Evolutionary conservation across 2,329 filamentous ascomycete genomes (phyloP).

Genomic region (Gnomoniopsis smithogilvyi): DNA sequence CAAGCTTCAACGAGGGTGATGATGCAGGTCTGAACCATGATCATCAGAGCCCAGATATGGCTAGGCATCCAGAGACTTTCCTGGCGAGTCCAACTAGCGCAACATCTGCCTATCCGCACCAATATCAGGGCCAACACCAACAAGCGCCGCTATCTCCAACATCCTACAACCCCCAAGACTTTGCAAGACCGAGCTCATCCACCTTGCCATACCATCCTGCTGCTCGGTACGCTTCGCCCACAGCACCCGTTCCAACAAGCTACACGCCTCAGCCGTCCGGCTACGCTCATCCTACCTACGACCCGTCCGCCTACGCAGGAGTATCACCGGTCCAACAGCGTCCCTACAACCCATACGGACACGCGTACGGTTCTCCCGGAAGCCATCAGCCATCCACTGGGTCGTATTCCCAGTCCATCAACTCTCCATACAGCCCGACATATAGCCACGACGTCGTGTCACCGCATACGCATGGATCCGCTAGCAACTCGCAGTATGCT

Average conservation of each 20-base stretch:
- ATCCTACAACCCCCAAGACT: slow-evolving; percentile 71
- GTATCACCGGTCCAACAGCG: slow-evolving; percentile 47
- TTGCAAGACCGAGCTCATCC: slow-evolving; percentile 53
- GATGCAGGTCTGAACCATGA: slow-evolving; percentile 55
- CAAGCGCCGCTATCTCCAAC: slow-evolving; percentile 43
- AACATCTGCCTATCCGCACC: slow-evolving; percentile 50
- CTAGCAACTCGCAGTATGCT: slow-evolving; percentile 32
- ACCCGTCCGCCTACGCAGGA: slow-evolving; percentile 57
- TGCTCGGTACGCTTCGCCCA: slow-evolving; percentile 34
- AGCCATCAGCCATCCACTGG: slow-evolving; percentile 32
- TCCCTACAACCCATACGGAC: slow-evolving; percentile 43
- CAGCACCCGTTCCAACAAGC: slow-evolving; percentile 24
- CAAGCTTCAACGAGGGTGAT: slow-evolving; percentile 76
- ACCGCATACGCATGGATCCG: slow-evolving; percentile 10
- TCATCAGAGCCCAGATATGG: slow-evolving; percentile 19
- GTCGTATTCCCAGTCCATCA: slow-evolving; percentile 34
- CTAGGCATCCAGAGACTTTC: slow-evolving; percentile 61
- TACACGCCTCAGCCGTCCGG: slow-evolving; percentile 36
- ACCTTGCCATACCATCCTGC: slow-evolving; percentile 47
- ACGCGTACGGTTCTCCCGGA: slow-evolving; percentile 37
- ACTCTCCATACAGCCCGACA: slow-evolving; percentile 29
- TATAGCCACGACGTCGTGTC: slow-evolving; percentile 14
- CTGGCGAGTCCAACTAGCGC: slow-evolving; percentile 48
- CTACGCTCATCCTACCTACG: slow-evolving; percentile 54
- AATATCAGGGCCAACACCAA: slow-evolving; percentile 43